Conservation (phyloP, 768 basidiomycete species). For the Tulasnella sp. region DNA sequence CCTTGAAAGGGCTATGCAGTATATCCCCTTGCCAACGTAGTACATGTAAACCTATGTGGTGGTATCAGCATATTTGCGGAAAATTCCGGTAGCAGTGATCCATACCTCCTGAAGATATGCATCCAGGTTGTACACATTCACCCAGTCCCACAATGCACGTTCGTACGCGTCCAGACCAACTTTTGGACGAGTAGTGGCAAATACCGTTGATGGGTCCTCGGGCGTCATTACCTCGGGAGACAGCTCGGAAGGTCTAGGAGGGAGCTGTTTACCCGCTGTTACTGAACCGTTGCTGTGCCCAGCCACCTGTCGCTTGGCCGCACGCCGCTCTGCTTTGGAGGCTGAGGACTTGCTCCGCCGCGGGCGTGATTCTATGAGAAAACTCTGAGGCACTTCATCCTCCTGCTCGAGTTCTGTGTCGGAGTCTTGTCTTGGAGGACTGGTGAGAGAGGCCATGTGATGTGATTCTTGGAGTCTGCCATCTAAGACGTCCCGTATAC, state of each 20-base stretch:
- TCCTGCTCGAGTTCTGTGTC: slow-evolving; percentile 35
- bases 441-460: neutral
- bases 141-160: slow-evolving; percentile 95
- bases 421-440: neutral
- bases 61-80: neutral
- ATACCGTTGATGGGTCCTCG: neutral
- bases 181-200: slow-evolving; percentile 20
- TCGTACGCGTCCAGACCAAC: slow-evolving; percentile 68
- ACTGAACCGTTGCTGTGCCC: no score
- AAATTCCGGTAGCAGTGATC: neutral
- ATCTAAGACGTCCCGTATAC: neutral
- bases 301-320: neutral
- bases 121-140: slow-evolving; percentile 95
- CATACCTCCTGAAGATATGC: slow-evolving; percentile 81
- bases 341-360: slow-evolving; percentile 6
- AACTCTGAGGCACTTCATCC: slow-evolving; percentile 74
- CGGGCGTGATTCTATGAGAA: slow-evolving; percentile 66
- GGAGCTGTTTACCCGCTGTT: no score
- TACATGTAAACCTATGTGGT: slow-evolving; percentile 52
- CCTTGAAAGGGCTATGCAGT: slow-evolving; percentile 80
- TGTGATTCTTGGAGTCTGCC: neutral
- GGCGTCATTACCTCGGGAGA: slow-evolving; percentile 22
- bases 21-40: slow-evolving; percentile 94
- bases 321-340: neutral
- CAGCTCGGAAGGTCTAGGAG: slow-evolving; percentile 54